Conservation (phyloP, 1,139 yeast species). For the Geotrichum europaeum region DNA sequence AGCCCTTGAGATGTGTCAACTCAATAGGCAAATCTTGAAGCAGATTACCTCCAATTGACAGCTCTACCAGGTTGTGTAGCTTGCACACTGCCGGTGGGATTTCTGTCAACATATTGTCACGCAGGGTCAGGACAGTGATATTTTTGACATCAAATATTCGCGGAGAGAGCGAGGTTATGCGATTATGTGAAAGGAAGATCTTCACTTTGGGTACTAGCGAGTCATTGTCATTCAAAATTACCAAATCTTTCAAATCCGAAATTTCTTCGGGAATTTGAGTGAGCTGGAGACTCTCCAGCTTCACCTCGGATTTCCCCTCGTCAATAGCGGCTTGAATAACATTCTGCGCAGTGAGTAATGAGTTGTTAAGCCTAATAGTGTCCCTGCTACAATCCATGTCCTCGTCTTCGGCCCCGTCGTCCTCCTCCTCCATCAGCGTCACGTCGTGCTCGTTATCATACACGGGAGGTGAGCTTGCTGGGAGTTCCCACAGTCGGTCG, state of each 20-base stretch:
- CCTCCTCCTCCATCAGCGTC: conserved; percentile 8
- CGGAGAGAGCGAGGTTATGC: conserved; percentile 47
- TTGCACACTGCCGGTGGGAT: conserved; percentile 50
- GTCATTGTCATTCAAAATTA: conserved; percentile 17
- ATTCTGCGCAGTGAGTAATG: conserved; percentile 19
- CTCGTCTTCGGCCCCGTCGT: conserved; percentile 1
- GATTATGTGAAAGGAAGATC: conserved; percentile 47
- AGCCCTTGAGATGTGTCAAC: conserved; percentile 41
- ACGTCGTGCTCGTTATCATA: conserved; percentile 4
- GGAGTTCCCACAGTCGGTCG: conserved; percentile 20
- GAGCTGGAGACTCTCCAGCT: conserved; percentile 42
- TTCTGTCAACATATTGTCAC: conserved; percentile 46
- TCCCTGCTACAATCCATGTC: neutral
- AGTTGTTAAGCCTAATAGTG: neutral
- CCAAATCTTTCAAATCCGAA: conserved; percentile 11
- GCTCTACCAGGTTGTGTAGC: conserved; percentile 41
- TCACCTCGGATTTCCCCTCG: conserved; percentile 36
- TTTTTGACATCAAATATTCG: conserved; percentile 45
- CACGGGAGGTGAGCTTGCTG: conserved; percentile 25
- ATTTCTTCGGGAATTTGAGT: conserved; percentile 41
- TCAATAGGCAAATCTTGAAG: conserved; percentile 51
- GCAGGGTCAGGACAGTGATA: conserved; percentile 48
- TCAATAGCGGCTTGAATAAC: conserved; percentile 32
- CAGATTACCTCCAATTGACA: conserved; percentile 49
- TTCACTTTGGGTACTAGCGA: conserved; percentile 35